Conservation (phyloP, 352 stramenopile genomes). For the Albugo laibachii region DNA sequence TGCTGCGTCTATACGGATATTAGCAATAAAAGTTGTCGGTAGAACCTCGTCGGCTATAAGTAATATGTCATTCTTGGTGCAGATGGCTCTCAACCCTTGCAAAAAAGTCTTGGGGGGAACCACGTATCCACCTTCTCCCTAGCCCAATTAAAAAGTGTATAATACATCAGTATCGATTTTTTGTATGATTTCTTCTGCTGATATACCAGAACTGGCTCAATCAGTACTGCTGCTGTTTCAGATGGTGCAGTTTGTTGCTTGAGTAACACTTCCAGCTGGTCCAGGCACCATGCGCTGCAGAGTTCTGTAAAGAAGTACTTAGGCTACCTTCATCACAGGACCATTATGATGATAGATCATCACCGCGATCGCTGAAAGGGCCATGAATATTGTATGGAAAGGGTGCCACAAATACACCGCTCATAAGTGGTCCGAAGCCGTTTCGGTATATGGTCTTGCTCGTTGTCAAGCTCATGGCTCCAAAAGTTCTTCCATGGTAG, state of each 20-base stretch:
- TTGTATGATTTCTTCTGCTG: too few relatives aligned
- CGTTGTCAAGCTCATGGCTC: conserved; percentile 83
- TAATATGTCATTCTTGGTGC: conserved; percentile 82
- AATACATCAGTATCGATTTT: too few relatives aligned
- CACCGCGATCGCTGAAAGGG: conserved; percentile 56
- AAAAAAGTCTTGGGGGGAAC: conserved; percentile 82
- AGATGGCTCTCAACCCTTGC: conserved; percentile 79
- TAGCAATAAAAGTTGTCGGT: background rate
- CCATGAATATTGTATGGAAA: conserved; percentile 80
- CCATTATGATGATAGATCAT: background rate
- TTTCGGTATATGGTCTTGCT: conserved; percentile 81
- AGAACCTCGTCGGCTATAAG: conserved; percentile 79
- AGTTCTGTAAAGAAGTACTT: background rate
- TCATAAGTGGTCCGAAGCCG: conserved; percentile 71
- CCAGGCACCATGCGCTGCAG: conserved; percentile 42
- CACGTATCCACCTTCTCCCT: conserved; percentile 85
- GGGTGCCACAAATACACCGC: conserved; percentile 59
- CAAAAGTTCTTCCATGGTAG: conserved; percentile 84
- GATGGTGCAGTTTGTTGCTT: conserved; percentile 80
- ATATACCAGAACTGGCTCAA: conserved; percentile 70
- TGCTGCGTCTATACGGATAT: background rate
- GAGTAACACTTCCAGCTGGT: conserved; percentile 69
- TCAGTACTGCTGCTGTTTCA: conserved; percentile 80
- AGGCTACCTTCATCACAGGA: background rate
- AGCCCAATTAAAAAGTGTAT: background rate